phyloP scores from a whole-genome alignment of 2,329 filamentous ascomycete genomes.

The Seiridium cupressi region DNA sequence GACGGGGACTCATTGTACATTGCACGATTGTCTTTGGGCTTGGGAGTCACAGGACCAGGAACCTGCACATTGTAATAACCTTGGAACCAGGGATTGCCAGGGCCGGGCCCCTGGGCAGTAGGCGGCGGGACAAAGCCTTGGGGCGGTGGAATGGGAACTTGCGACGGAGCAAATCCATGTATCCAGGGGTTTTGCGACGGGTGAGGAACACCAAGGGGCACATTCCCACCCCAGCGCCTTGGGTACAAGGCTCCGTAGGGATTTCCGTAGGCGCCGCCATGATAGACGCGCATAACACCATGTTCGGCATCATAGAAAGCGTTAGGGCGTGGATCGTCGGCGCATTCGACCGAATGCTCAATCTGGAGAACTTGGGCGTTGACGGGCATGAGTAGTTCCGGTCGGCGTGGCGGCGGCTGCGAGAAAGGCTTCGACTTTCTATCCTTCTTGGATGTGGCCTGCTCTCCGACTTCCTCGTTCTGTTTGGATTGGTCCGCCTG shows the following conservation, averaged over 20 bases:
- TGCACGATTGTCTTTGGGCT: neutral
- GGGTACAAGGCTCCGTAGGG: constrained; percentile 47
- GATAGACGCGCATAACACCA: constrained; percentile 55
- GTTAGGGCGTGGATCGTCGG: constrained; percentile 55
- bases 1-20: constrained; percentile 1
- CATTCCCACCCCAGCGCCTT: constrained; percentile 26
- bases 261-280: constrained; percentile 55
- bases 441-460: neutral
- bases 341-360: constrained; percentile 53
- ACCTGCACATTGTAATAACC: constrained; percentile 15
- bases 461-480: constrained; percentile 3
- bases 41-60: neutral
- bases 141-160: neutral
- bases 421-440: constrained; percentile 1
- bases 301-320: constrained; percentile 55
- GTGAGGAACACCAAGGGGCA: constrained; percentile 42
- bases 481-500: neutral
- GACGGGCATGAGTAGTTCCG: constrained; percentile 46
- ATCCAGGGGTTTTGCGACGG: constrained; percentile 42
- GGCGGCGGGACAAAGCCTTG: constrained; percentile 4
- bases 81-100: constrained; percentile 17
- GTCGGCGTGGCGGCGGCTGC: constrained; percentile 26
- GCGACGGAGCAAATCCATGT: constrained; percentile 29
- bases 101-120: neutral
- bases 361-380: constrained; percentile 50